phyloP scores from a whole-genome alignment of 768 basidiomycete species.

The Mycena maculata region DNA sequence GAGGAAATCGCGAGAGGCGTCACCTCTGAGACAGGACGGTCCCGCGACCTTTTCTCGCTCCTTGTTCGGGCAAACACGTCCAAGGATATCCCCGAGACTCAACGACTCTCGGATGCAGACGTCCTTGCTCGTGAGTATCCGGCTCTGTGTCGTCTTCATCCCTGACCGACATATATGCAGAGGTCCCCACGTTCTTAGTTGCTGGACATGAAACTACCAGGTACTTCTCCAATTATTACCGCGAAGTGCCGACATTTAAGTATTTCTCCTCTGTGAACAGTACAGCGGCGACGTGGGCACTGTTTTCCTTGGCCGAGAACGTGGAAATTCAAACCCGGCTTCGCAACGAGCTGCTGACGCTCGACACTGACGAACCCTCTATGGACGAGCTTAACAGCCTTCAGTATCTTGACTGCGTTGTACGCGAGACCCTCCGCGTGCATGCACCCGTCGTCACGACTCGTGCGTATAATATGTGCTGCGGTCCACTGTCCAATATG shows the following conservation, averaged over 20 bases:
- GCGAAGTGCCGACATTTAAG: neutral
- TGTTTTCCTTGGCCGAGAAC: neutral
- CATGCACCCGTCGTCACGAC: neutral
- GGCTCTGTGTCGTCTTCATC: neutral
- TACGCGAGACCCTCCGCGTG: neutral
- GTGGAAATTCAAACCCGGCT: neutral
- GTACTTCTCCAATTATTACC: neutral
- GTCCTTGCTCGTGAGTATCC: slow-evolving; percentile 5
- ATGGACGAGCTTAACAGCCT: slow-evolving; percentile 15
- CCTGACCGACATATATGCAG: neutral
- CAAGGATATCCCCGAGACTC: neutral
- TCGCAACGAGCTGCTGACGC: neutral
- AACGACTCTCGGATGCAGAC: slow-evolving; percentile 7
- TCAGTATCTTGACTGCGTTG: slow-evolving; percentile 5
- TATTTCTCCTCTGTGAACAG: neutral
- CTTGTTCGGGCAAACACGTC: slow-evolving; percentile 10
- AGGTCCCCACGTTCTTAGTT: neutral
- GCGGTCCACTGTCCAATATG: neutral
- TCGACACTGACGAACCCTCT: neutral
- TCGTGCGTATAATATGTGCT: neutral
- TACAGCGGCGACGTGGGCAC: slow-evolving; percentile 3
- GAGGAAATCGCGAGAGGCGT: neutral
- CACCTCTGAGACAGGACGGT: neutral
- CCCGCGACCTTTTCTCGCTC: slow-evolving; percentile 3
- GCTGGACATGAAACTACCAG: slow-evolving; percentile 3